Evolutionary conservation across 2,329 filamentous ascomycete species (phyloP).

Genomic region (Thelonectria olida): DNA sequence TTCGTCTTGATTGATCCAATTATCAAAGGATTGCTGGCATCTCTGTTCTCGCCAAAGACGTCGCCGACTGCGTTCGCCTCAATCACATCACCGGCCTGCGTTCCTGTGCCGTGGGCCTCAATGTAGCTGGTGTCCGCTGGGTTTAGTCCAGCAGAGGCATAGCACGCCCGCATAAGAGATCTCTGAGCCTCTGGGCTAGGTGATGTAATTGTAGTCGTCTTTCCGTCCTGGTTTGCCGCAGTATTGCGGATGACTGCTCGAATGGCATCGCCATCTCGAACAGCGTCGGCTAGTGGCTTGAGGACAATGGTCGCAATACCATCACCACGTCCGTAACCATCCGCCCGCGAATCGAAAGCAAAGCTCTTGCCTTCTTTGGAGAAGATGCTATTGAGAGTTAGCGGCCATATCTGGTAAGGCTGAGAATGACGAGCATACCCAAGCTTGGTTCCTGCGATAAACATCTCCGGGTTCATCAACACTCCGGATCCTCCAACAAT

Average conservation of each 20-base stretch:
- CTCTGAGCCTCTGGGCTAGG: background rate
- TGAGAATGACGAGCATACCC: too few relatives aligned
- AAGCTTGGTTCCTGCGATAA: too few relatives aligned
- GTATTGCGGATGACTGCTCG: conserved; percentile 11
- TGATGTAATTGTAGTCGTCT: background rate
- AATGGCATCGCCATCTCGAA: conserved; percentile 12
- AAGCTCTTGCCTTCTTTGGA: conserved; percentile 1
- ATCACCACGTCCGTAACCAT: conserved; percentile 30
- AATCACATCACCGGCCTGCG: background rate
- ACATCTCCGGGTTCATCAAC: conserved; percentile 17
- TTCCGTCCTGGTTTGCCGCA: conserved; percentile 18
- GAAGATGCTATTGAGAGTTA: background rate
- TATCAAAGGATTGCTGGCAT: too few relatives aligned
- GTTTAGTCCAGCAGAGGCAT: background rate
- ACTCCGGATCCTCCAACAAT: conserved; percentile 23
- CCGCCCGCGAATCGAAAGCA: conserved; percentile 20
- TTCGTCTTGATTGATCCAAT: conserved; percentile 31
- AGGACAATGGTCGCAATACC: conserved; percentile 22
- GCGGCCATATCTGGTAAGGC: too few relatives aligned
- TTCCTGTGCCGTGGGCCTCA: conserved; percentile 5
- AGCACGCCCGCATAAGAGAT: background rate
- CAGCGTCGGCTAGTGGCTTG: conserved; percentile 15
- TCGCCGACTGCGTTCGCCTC: conserved; percentile 1
- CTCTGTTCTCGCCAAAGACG: background rate
- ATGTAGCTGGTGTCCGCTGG: background rate